Evolutionary conservation across 1,139 yeast genomes (phyloP), one percentile per base, ranked within the genome.

Genomic region (Debaryomyces subglobosus): DNA sequence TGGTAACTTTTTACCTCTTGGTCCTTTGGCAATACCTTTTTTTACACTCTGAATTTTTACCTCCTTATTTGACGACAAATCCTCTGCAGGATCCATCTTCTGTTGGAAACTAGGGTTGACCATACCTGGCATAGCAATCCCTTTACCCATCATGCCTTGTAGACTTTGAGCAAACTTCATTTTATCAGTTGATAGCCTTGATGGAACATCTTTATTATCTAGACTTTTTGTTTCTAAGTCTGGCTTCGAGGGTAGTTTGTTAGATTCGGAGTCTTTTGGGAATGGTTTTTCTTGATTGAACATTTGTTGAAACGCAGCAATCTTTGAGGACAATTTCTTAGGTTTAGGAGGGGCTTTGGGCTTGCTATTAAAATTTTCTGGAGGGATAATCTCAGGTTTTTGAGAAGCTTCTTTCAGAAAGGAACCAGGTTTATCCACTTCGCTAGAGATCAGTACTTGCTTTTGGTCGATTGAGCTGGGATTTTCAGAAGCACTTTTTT

Each of bases 291-390:
- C 57, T 43, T 66, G 68, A 45, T 78, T 78, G 49, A 86, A 70
- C 85, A 84, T 79, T 59, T 85, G 86, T 60, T 86, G 95, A 62
- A 87, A 86, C 0, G 91, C 91, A 1, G 92, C 91, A 52, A 87
- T 87, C 54, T 78, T 85, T 0, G 90, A 84, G 0, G 92, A 85
- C 20, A 89, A 82, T 55, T 86, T 86, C 60, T 86, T 86, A 1
- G 92, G 92, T 33, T 82, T 84, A 27, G 84, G 85, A 3, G 91
- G 91, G 0, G 72, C 73, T 55, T 65, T 74, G 5, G 65, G 56
- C 18, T 38, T 27, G 21, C 18, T n/a, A 10, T 21, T 16, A 24
- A 16, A 5, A 13, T 10, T 8, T 9, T 16, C 41, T 13, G 3
- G 20, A 8, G 24, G 10, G n/a, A 5, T 10, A 6, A 5, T 20